These are phyloP conservation scores for Bromus sterilis DNA, from an alignment of 176 grass and related monocot genomes.

Conservation along the genomic window DNA sequence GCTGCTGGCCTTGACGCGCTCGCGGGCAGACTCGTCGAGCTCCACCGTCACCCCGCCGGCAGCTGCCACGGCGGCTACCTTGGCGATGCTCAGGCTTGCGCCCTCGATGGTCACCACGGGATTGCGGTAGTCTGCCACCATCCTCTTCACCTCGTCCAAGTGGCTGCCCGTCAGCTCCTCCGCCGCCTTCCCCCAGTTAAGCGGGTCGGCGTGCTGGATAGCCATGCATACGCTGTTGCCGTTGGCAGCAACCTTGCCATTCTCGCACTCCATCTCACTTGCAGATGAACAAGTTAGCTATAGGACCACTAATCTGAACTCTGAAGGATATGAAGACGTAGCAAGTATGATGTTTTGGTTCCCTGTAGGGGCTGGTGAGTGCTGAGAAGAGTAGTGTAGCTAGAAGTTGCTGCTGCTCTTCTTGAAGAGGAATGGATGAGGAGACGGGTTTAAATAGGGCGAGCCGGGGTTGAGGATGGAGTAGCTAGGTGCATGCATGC, in stretches of 20 bases:
- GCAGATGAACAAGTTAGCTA: background rate
- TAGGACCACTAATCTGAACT: background rate
- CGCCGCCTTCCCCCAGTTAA: slow-evolving; percentile 49
- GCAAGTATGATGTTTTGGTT: background rate
- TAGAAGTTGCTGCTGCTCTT: slow-evolving; percentile 17
- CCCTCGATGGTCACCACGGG: slow-evolving; percentile 44
- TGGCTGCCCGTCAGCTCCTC: slow-evolving; percentile 44
- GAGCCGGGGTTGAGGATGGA: background rate
- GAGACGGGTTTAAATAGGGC: slow-evolving; percentile 50
- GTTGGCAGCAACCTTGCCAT: background rate
- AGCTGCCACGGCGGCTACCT: slow-evolving; percentile 35
- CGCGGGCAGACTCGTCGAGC: slow-evolving; percentile 37
- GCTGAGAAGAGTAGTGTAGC: slow-evolving; percentile 28
- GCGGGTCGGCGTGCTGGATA: slow-evolving; percentile 26
- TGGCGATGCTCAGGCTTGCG: slow-evolving; percentile 32
- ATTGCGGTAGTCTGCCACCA: slow-evolving; percentile 42
- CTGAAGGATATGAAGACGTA: background rate
- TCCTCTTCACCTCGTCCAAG: slow-evolving; percentile 51
- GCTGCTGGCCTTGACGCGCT: slow-evolving; percentile 45
- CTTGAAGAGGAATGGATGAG: slow-evolving; percentile 9
- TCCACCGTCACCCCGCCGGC: slow-evolving; percentile 23
- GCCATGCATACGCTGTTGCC: slow-evolving; percentile 16
- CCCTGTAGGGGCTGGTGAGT: background rate
- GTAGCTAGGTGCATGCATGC: no score
- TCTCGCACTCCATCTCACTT: slow-evolving; percentile 26